Evolutionary conservation across 1,139 yeast species (phyloP).

Genomic region (Saccharomycopsis crataegensis): DNA sequence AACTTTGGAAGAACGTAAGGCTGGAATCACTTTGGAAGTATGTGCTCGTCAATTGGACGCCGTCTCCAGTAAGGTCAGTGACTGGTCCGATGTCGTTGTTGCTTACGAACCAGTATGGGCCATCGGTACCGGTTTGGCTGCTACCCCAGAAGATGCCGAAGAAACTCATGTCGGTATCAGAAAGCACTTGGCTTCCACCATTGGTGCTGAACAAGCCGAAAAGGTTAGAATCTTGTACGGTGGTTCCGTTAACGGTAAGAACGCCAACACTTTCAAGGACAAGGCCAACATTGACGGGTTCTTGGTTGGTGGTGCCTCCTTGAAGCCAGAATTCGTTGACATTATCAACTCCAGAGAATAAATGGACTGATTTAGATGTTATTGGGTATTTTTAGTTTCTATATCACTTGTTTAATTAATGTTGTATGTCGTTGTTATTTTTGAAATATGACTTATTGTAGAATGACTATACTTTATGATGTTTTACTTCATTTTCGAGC

Average conservation of each 20-base stretch:
- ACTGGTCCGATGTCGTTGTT: constrained; percentile 89
- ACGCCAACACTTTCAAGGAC: constrained; percentile 84
- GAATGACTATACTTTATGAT: too few species aligned
- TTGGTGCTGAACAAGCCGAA: constrained; percentile 74
- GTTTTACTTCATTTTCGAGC: too few species aligned
- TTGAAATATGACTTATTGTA: neutral
- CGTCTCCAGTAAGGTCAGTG: constrained; percentile 71
- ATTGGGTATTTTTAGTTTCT: neutral
- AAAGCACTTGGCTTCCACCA: constrained; percentile 65
- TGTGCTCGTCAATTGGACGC: constrained; percentile 89
- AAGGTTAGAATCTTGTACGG: constrained; percentile 90
- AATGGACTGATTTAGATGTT: constrained; percentile 18
- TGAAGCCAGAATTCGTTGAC: constrained; percentile 96
- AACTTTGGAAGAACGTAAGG: constrained; percentile 90
- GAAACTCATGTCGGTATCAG: constrained; percentile 89
- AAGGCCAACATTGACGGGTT: constrained; percentile 95
- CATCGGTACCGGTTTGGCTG: constrained; percentile 98
- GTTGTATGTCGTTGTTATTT: neutral
- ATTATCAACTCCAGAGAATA: constrained; percentile 88
- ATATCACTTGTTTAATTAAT: neutral
- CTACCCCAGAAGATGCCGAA: constrained; percentile 97
- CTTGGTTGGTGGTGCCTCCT: constrained; percentile 99
- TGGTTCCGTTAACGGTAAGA: constrained; percentile 96
- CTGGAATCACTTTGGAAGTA: constrained; percentile 78
- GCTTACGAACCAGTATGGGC: constrained; percentile 99